Percentiles rank a stretch among this genome's conserved stretches.
These are phyloP conservation scores for Theobroma grandiflorum DNA, from an alignment of 441 rosid species.

Conservation along the genomic window DNA sequence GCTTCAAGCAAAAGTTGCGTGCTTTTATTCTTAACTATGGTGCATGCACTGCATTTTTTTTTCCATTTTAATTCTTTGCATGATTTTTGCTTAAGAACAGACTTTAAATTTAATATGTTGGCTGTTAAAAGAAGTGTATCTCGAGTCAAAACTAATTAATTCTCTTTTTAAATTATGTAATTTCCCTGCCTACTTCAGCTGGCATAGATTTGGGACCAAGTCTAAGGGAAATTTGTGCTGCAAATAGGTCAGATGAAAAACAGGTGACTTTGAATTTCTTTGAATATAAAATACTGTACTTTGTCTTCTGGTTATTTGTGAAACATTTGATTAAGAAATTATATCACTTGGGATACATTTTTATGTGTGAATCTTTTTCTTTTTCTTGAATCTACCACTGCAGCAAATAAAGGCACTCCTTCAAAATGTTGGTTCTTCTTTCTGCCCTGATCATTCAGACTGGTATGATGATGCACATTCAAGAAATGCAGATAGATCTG, in stretches of 20 bases:
- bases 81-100: background rate
- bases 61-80: background rate
- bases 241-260: constrained; percentile 89
- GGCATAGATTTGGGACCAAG: constrained; percentile 80
- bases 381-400: constrained; percentile 36
- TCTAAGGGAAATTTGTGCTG: constrained; percentile 87
- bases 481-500: constrained; percentile 84
- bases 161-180: constrained; percentile 5
- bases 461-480: constrained; percentile 78
- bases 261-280: constrained; percentile 60
- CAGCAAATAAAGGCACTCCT: constrained; percentile 97
- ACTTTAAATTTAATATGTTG: background rate
- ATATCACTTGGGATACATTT: constrained; percentile 19
- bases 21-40: constrained; percentile 12
- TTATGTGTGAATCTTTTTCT: constrained; percentile 19
- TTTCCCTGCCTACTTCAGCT: constrained; percentile 51
- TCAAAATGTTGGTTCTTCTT: constrained; percentile 70
- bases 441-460: constrained; percentile 78
- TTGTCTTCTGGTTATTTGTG: constrained; percentile 1
- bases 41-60: background rate
- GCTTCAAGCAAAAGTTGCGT: background rate
- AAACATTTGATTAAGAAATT: constrained; percentile 14
- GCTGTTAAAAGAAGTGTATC: background rate
- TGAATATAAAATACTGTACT: background rate
- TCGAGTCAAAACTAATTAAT: constrained; percentile 1